Evolutionary conservation across 306 rosid species (phyloP), one percentile per base, ranked within the genome.

Genomic region (Quercus variabilis): DNA sequence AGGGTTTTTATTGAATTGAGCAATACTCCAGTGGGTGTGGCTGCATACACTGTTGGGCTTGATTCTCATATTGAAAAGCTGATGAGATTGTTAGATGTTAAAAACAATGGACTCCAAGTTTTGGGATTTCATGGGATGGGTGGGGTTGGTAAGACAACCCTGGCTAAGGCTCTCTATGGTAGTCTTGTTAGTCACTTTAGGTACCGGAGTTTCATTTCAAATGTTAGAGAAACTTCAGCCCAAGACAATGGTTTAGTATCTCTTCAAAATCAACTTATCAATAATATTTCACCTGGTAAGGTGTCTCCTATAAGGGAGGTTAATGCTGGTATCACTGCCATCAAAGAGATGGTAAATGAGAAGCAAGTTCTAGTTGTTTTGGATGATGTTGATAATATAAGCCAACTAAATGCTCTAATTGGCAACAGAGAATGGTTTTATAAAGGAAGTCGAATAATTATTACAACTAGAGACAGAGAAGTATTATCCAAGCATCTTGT

Each of bases 71-170:
- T 88, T 76, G 75, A 74, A 33, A 21, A 76, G 8, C 46, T 83
- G 55, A 63, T 68, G 80, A 26, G 58, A 12, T 1, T 79, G 46
- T 62, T 90, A 35, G 79, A 92, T 57, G 4, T 83, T 46, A 58
- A 77, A 74, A 84, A 88, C 84, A 87, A 85, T 8, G 83, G 70
- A 15, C 54, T 84, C 5, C 73, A 38, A 43, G 85, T 92, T 8
- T 18, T 92, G 25, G 94, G 91, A 23, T 43, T 92, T 41, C 78
- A 84, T 78, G 97, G 94, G 9, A 81, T 81, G 81, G 92, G 97
- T 4, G 94, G 97, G 17, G 31, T 92, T 52, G 97, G 97, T 25
- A 92, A 92, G 72, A 88, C 97, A 64, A 92, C 94, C 3, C 85
- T 90, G 3, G 94, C 92, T 55, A 90, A 85, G 86, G 86, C 86